These are phyloP conservation scores for Porphyra umbilicalis DNA, from an alignment of 31 red algal genomes.

Conservation along the genomic window DNA sequence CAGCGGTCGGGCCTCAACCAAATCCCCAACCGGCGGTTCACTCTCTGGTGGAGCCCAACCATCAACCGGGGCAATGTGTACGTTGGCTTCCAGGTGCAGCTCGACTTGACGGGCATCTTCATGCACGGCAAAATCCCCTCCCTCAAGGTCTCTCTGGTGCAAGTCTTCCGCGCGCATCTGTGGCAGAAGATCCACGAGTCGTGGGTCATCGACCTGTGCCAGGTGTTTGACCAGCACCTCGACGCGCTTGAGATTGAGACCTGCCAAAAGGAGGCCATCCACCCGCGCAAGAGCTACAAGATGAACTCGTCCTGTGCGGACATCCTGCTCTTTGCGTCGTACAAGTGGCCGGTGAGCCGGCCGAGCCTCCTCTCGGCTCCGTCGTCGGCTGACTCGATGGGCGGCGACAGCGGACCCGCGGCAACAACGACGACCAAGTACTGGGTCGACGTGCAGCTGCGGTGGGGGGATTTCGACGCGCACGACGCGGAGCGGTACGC, in stretches of 20 bases:
- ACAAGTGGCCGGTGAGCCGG: conserved; percentile 89
- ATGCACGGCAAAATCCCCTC: conserved; percentile 98
- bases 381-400: conserved; percentile 41
- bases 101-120: conserved; percentile 97
- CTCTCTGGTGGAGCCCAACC: conserved; percentile 97
- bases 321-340: conserved; percentile 74
- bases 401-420: conserved; percentile 7
- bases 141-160: conserved; percentile 92
- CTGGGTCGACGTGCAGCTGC: conserved; percentile 97
- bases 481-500: conserved; percentile 89
- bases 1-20: conserved; percentile 92
- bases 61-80: conserved; percentile 98
- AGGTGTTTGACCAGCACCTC: conserved; percentile 89
- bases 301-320: conserved; percentile 98
- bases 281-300: conserved; percentile 96
- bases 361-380: conserved; percentile 68
- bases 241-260: conserved; percentile 76
- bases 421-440: conserved; percentile 68
- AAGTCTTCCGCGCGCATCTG: conserved; percentile 96
- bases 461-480: conserved; percentile 96
- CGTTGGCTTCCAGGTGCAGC: conserved; percentile 96
- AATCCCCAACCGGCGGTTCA: conserved; percentile 96
- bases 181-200: conserved; percentile 99
- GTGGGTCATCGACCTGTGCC: conserved; percentile 88
- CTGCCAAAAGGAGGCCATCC: conserved; percentile 93